Conservation (phyloP, 148 eudicot genomes). For the Linanthus parryae region DNA sequence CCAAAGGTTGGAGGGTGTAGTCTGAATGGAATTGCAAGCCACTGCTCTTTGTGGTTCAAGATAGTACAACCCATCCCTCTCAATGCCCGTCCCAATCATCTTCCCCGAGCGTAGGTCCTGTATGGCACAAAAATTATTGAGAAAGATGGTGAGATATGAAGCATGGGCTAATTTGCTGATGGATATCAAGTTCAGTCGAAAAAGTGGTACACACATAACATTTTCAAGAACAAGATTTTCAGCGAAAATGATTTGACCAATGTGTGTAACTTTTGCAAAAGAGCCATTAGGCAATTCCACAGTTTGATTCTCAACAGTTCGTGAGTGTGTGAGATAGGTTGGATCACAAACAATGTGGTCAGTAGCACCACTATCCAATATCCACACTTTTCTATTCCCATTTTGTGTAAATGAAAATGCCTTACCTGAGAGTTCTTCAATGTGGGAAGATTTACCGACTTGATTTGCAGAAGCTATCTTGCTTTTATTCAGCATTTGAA, state of each 20-base stretch:
- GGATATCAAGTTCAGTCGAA: too few relatives aligned
- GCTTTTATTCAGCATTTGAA: neutral
- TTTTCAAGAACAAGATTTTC: neutral
- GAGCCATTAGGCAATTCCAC: too few relatives aligned
- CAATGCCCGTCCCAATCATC: neutral
- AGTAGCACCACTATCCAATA: conserved; percentile 5
- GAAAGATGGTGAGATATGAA: neutral
- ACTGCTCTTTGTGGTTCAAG: neutral
- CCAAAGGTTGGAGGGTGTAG: neutral
- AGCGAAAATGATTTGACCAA: neutral
- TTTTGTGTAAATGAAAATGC: neutral
- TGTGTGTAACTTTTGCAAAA: too few relatives aligned
- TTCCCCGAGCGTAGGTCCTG: neutral
- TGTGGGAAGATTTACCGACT: neutral
- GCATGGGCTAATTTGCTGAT: neutral
- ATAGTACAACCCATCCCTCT: too few relatives aligned
- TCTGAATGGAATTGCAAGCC: neutral
- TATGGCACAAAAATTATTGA: neutral
- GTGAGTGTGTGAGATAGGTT: neutral
- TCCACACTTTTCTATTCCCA: neutral
- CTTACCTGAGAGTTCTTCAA: conserved; percentile 13
- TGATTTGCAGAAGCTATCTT: neutral
- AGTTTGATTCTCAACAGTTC: neutral
- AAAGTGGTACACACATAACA: neutral
- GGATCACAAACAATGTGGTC: conserved; percentile 2